Evolutionary conservation across 495 filamentous ascomycete genomes (phyloP).

Genomic region (Hypoxylon lienhwacheense): DNA sequence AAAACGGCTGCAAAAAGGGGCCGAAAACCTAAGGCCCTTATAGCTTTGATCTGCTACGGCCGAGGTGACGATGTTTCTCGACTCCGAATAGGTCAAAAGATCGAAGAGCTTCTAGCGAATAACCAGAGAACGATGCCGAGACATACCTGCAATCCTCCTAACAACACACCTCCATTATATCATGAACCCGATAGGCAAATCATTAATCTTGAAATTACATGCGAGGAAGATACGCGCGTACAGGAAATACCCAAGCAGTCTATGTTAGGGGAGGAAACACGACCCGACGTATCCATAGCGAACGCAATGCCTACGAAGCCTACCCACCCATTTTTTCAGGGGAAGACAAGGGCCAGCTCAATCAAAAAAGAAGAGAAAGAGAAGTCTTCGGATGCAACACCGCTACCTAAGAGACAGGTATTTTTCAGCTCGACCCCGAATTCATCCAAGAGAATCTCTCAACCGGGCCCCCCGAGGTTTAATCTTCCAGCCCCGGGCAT

Average conservation of each 20-base stretch:
- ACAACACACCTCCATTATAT: conserved; percentile 21
- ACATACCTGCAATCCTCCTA: not conserved
- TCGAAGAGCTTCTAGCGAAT: conserved; percentile 39
- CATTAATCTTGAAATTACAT: not conserved
- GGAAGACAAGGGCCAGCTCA: conserved; percentile 38
- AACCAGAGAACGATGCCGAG: conserved; percentile 12
- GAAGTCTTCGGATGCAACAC: conserved; percentile 12
- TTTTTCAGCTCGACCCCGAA: conserved; percentile 42
- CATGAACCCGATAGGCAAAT: conserved; percentile 5
- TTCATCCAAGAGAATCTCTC: conserved; percentile 39
- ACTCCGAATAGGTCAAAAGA: conserved; percentile 38
- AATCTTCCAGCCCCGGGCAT: conserved; percentile 39
- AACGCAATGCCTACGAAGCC: conserved; percentile 53
- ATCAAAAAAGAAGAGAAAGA: conserved; percentile 23
- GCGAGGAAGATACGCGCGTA: not conserved
- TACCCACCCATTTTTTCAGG: conserved; percentile 81
- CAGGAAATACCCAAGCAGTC: not conserved
- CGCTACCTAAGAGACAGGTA: conserved; percentile 29
- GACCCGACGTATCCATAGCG: not conserved
- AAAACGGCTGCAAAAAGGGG: conserved; percentile 16
- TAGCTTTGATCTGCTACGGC: conserved; percentile 44
- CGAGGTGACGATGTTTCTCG: conserved; percentile 37
- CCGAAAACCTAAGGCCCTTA: conserved; percentile 22
- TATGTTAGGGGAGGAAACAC: conserved; percentile 30
- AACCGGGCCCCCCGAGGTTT: conserved; percentile 15